phyloP scores from a whole-genome alignment of 139 green algal species.

The Volvox africanus region DNA sequence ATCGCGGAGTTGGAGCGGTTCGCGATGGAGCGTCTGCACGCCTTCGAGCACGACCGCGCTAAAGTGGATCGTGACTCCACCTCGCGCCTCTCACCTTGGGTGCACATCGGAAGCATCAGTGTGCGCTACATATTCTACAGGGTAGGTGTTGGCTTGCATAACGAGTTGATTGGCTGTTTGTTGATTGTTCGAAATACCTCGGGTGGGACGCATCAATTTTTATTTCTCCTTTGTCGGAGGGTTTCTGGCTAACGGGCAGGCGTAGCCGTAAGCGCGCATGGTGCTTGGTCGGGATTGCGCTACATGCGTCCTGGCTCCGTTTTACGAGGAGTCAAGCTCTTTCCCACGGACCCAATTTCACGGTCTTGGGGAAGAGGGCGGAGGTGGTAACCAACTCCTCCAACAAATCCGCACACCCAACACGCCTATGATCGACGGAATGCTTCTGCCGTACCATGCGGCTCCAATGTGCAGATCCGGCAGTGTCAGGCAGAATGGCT shows the following conservation, averaged over 20 bases:
- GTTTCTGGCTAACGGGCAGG: no score
- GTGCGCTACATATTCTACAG: constrained; percentile 80
- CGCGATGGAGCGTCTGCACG: constrained; percentile 68
- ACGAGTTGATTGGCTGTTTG: no score
- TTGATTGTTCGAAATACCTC: no score
- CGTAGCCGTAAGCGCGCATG: no score
- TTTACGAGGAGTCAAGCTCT: no score
- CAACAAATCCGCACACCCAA: neutral
- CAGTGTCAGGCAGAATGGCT: constrained; percentile 49
- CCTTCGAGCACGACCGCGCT: constrained; percentile 79
- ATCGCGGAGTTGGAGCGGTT: constrained; percentile 80
- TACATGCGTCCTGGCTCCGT: no score
- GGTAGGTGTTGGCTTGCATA: constrained; percentile 52
- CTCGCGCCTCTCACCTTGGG: constrained; percentile 90
- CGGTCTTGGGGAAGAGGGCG: neutral
- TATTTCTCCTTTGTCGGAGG: no score
- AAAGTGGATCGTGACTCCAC: constrained; percentile 88
- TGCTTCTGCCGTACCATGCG: neutral
- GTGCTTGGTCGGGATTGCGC: no score
- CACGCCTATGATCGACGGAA: neutral
- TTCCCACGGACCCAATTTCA: no score
- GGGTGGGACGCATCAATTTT: no score
- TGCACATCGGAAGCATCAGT: constrained; percentile 92
- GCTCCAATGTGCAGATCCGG: constrained; percentile 28
- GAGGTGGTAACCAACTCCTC: neutral